Evolutionary conservation across 768 basidiomycete genomes (phyloP).

Genomic region (Mycena galopus): DNA sequence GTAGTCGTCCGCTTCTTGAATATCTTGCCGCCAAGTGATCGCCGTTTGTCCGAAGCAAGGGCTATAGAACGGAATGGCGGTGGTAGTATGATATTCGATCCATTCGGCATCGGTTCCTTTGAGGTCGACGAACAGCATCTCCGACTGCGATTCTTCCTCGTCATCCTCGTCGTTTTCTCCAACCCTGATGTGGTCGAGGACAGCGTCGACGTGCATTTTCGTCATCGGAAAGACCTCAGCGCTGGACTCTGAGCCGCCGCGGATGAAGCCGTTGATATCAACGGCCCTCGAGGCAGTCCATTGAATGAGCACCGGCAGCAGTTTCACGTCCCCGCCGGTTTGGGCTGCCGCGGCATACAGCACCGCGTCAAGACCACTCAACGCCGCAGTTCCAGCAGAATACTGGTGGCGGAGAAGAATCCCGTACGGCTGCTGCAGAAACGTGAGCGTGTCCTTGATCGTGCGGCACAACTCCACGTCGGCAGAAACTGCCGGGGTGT

Average conservation of each 20-base stretch:
- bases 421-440: slow-evolving; percentile 39
- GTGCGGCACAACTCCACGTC: slow-evolving; percentile 4
- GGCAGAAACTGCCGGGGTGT: slow-evolving; percentile 8
- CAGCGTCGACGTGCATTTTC: slow-evolving; percentile 32
- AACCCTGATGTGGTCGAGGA: slow-evolving; percentile 8
- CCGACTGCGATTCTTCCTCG: background rate
- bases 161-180: background rate
- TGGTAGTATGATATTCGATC: background rate
- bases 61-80: background rate
- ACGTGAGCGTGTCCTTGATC: slow-evolving; percentile 19
- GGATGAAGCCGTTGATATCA: too few species aligned
- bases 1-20: background rate
- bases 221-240: slow-evolving; percentile 39
- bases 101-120: slow-evolving; percentile 24
- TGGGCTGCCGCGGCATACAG: slow-evolving; percentile 31
- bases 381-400: slow-evolving; percentile 37
- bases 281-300: slow-evolving; percentile 11
- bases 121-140: slow-evolving; percentile 16
- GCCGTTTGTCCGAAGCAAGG: background rate
- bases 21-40: background rate
- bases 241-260: background rate
- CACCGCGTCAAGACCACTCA: slow-evolving; percentile 42
- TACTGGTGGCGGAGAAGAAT: slow-evolving; percentile 45
- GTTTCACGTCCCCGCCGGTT: slow-evolving; percentile 19
- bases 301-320: slow-evolving; percentile 37